Evolutionary conservation across 352 stramenopile genomes (phyloP), one percentile per base, ranked within the genome.

Genomic region (Phytophthora fragariae): DNA sequence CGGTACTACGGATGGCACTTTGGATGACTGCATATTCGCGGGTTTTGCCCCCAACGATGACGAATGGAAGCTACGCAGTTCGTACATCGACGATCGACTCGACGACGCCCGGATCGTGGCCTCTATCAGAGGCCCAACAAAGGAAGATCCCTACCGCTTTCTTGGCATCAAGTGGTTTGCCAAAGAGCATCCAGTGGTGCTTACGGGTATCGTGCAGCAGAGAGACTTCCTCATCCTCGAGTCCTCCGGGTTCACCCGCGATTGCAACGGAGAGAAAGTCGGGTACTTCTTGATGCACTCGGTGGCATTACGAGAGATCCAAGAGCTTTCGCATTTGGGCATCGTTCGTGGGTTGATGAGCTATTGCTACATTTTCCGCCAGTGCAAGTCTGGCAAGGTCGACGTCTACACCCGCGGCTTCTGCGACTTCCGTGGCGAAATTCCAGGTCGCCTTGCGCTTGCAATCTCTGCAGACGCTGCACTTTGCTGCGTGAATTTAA

Each of bases 161-260:
- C 62, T 88, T 9, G 79, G 68, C 4, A 57, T 89, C 62, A 91
- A 89, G 58, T 91, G 84, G 84, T 85, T 89, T 65, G 81, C 78
- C 0, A 86, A 85, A 57, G 80, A 88, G 56, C 50, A 81, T 11
- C 75, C 83, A 15, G 73, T 57, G 7, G 47, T 84, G 24, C 56
- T 89, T 3, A 75, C 71, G 11, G 79, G 71, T 2, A 79, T 89
- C 50, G 72, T 86, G 27, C 72, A 84, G 35, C 80, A 74, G 11
- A 78, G 84, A n/a, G 82, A 91, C 56, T 85, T 87, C 24, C 33
- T 87, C 29, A 77, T 87, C 39, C 33, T 85, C n/a, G 82, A 89
- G 49, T 72, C 72, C 0, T 77, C 75, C 1, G 82, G 82, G 4
- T 56, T 75, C 11, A 75, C 69, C 2, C 57, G 49, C 5, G 77